These are phyloP conservation scores for Chaetomium sp. DNA, from an alignment of 2,329 filamentous ascomycete species.

Conservation along the genomic window DNA sequence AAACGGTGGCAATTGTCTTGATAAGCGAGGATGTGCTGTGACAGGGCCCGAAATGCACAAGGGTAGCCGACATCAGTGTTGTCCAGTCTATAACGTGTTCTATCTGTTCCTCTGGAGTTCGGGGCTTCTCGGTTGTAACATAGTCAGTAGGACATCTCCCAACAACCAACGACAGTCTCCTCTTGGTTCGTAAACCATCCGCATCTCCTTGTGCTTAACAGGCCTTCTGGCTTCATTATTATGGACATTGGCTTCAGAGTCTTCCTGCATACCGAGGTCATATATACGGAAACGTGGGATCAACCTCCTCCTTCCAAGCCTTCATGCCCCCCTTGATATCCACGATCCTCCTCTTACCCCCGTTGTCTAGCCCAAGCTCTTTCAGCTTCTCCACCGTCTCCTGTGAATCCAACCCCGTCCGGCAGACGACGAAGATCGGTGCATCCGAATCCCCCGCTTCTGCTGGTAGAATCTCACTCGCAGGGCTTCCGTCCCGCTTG, in stretches of 20 bases:
- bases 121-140: constrained; percentile 30
- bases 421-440: constrained; percentile 72
- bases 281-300: constrained; percentile 58
- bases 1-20: constrained; percentile 14
- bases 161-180: constrained; percentile 29
- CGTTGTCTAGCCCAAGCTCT: constrained; percentile 57
- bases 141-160: constrained; percentile 26
- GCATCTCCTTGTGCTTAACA: neutral
- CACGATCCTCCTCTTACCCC: constrained; percentile 61
- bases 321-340: constrained; percentile 72
- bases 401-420: constrained; percentile 79
- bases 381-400: constrained; percentile 67
- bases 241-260: neutral
- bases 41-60: constrained; percentile 8
- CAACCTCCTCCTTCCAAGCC: constrained; percentile 72
- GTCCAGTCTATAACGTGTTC: constrained; percentile 9
- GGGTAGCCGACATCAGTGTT: constrained; percentile 2
- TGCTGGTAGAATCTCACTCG: constrained; percentile 34
- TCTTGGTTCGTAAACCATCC: constrained; percentile 14
- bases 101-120: constrained; percentile 20
- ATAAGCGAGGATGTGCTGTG: constrained; percentile 13
- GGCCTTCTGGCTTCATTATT: too few species aligned
- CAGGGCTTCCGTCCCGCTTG: constrained; percentile 22
- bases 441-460: constrained; percentile 44
- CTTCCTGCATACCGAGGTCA: constrained; percentile 34